phyloP scores from a whole-genome alignment of 768 basidiomycete genomes.

The Exsudoporus frostii region DNA sequence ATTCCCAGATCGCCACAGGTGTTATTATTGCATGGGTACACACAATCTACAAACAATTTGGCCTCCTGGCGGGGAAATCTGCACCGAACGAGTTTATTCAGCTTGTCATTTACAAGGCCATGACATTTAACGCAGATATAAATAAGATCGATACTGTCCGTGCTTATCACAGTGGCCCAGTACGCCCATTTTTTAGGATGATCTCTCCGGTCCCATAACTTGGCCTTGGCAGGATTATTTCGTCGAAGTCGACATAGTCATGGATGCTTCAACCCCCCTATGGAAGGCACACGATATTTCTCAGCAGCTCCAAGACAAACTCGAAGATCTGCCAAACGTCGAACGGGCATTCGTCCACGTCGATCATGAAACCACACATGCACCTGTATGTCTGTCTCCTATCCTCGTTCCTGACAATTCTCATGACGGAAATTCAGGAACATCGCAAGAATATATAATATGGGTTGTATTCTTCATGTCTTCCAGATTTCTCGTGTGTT shows the following conservation, averaged over 20 bases:
- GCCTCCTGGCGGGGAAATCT: constrained; percentile 85
- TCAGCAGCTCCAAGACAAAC: constrained; percentile 82
- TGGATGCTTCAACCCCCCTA: constrained; percentile 83
- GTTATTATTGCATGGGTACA: constrained; percentile 75
- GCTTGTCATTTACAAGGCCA: constrained; percentile 84
- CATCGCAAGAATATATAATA: constrained; percentile 38
- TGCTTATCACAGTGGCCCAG: constrained; percentile 89
- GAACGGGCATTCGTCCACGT: constrained; percentile 94
- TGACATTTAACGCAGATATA: constrained; percentile 86
- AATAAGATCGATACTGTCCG: constrained; percentile 87
- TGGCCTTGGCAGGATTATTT: constrained; percentile 64
- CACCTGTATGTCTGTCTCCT: constrained; percentile 41
- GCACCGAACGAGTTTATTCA: constrained; percentile 90
- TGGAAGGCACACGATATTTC: constrained; percentile 87
- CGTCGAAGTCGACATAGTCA: constrained; percentile 94
- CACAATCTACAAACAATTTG: constrained; percentile 80
- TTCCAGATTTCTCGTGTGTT: neutral
- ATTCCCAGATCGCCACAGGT: constrained; percentile 64
- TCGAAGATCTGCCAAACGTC: constrained; percentile 86
- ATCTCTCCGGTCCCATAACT: neutral
- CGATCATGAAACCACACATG: constrained; percentile 89
- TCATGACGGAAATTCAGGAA: constrained; percentile 31
- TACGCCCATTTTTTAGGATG: constrained; percentile 26
- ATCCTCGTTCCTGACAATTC: neutral
- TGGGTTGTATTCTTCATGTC: neutral